Base-by-base conservation (phyloP, 768 basidiomycete genomes). In the Auricularia sp. region DNA sequence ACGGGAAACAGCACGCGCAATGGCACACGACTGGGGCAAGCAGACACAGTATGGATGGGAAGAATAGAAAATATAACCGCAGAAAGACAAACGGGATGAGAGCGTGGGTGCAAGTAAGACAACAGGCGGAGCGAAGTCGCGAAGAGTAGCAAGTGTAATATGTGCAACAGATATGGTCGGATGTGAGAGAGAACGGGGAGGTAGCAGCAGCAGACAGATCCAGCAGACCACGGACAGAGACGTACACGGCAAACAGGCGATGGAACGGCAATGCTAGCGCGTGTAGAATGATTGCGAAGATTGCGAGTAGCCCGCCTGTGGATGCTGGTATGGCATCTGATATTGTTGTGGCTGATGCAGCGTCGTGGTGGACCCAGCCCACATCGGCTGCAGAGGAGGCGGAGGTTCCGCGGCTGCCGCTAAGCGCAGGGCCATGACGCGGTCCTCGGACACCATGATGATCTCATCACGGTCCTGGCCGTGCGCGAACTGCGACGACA, bases 361-460 rank as follows among this genome's bases (percentile, higher is more conserved):
- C 10, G 23, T 59, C 56, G 23, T 12, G 7, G 34, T 14, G 11
- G 56, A 59, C 7, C 11, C 34, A 10, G 14, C 14, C 56, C 29
- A 29, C 34, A 23, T 23, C 7, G 56, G 56, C 23, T 59, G 56
- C 23, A 59, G 64, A 23, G 61, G n/a, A 8, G 61, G 16, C 11
- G 43, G 56, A 21, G 34, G 23, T 33, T 59, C 56, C 5, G 56
- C 12, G 11, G 23, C 29, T 14, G 14, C 72, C 64, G 79, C 74
- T 67, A 87, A 77, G 60, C 86, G 84, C 63, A 93, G 74, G 53
- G 86, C 82, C 71, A 93, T 76, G 65, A 93, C 86, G 39, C 88
- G 84, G 75, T 96, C 93, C 69, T 95, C 94, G 3, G 90, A 92
- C 42, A 92, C 89, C 75, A 95, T 85, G 67, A 96, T 77, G 72